Evolutionary conservation across 805 yeast species (phyloP), one percentile per base, ranked within the genome.

Genomic region (Maudiozyma serrabonitensis): DNA sequence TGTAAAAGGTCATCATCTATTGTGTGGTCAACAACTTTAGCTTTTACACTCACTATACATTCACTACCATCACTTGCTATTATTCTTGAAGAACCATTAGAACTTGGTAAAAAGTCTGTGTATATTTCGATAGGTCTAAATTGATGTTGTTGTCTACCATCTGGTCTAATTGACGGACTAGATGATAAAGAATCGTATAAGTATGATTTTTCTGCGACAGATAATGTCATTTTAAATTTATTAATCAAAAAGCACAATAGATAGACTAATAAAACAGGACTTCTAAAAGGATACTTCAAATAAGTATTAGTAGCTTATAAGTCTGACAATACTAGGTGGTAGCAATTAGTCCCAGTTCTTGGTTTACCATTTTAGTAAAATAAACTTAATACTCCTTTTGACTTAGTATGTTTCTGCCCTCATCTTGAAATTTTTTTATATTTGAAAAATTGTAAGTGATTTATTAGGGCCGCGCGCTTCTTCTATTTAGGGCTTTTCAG

Each of bases 51-150:
- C 5, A 88, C 91, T 34, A 93, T 83, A 58, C 96, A 88, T 67
- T 93, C 98, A 53, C 88, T 80, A 21, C 99, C 98, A 66, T 91
- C 98, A 45, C 85, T 76, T 34, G 88, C 76, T 54, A 89, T 76
- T 18, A 91, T 79, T 69, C 95, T 76, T 0, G 97, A 84, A 2
- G 97, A 89, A 13, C 99, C 99, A 68, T 91, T 87, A 3, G 96
- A 85, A 46, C 82, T 79, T 0, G 95, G 93, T 51, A 93, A 72
- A 58, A 91, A 84, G 46, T 83, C 83, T 7, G 87, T 80, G 13
- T 80, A 80, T 3, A 95, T 86, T 60, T 88, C 95, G 44, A 93
- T 67, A 0, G 97, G 96, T 55, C 97, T 75, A 61, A 86, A 85
- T 64, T 89, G 96, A 51, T 75, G 71, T 13, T 72, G 72, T 7